Conservation (phyloP, 1,139 yeast genomes). For the Protomyces lactucae-debilis region DNA sequence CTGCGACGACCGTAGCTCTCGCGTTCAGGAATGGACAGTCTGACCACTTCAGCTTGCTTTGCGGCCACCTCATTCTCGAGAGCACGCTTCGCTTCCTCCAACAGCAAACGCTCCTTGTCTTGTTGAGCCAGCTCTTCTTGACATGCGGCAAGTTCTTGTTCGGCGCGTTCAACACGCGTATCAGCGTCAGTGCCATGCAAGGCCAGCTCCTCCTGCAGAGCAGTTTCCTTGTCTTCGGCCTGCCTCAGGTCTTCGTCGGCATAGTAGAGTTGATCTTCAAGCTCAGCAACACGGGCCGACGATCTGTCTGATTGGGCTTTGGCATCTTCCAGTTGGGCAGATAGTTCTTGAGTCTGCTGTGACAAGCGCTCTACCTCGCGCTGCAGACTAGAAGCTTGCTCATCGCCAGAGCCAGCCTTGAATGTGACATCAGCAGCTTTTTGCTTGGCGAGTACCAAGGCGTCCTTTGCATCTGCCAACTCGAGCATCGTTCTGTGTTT, state of each 20-base stretch:
- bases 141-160: background rate
- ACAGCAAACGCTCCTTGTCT: background rate
- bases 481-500: constrained; percentile 5
- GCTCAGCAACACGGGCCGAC: background rate
- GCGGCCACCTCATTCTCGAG: background rate
- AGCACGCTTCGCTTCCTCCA: background rate
- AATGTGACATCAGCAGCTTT: constrained; percentile 4
- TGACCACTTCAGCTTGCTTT: background rate
- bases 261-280: constrained; percentile 7
- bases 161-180: background rate
- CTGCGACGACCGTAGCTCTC: background rate
- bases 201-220: constrained; percentile 8
- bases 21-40: background rate
- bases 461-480: constrained; percentile 20
- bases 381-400: constrained; percentile 3
- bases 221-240: background rate
- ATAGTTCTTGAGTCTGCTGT: constrained; percentile 1
- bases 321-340: background rate
- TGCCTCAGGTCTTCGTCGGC: constrained; percentile 7
- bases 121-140: background rate
- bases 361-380: constrained; percentile 15
- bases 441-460: constrained; percentile 9
- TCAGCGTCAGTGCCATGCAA: background rate
- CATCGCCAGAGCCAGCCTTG: background rate
- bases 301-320: background rate